A percentile compares a stretch with the other conserved stretches of the same genome.
Evolutionary conservation across 1,284 basidiomycete species (phyloP).

Genomic region (Polyporus tsugae): DNA sequence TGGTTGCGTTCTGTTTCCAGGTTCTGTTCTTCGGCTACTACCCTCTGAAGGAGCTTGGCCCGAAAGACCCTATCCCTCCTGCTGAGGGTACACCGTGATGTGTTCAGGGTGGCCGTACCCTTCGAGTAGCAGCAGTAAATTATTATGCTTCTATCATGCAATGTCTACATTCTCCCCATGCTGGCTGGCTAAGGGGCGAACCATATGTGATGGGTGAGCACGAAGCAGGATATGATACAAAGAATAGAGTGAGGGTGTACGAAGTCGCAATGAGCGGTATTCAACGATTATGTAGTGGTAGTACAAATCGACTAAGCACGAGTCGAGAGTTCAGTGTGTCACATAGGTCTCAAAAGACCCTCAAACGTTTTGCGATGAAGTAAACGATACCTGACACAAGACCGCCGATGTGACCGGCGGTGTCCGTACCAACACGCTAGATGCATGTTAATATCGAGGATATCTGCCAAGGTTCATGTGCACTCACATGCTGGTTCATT

Average conservation of each 20-base stretch:
- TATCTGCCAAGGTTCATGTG: slow-evolving; percentile 35
- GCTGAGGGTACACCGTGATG: not conserved
- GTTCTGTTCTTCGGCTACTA: slow-evolving; percentile 90
- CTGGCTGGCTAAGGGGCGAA: not conserved
- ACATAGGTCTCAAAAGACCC: slow-evolving; percentile 30
- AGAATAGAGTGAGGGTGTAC: not conserved
- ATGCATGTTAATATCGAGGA: slow-evolving; percentile 14
- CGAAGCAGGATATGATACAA: not conserved
- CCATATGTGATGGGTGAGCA: not conserved
- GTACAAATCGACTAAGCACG: not conserved
- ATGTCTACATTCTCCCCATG: not conserved
- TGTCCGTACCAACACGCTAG: slow-evolving; percentile 63
- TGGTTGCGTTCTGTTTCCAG: slow-evolving; percentile 84
- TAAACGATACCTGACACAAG: slow-evolving; percentile 75
- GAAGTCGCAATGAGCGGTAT: not conserved
- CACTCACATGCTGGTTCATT: slow-evolving; percentile 50
- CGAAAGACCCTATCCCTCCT: slow-evolving; percentile 43
- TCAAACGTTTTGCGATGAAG: slow-evolving; percentile 44
- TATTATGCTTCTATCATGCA: slow-evolving; percentile 11
- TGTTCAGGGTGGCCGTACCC: not conserved
- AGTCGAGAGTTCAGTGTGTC: not conserved
- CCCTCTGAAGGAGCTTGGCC: slow-evolving; percentile 62
- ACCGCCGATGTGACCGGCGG: slow-evolving; percentile 84
- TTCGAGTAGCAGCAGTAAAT: slow-evolving; percentile 14
- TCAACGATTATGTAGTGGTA: not conserved